A percentile compares a stretch with the other conserved stretches of the same genome.
These are phyloP conservation scores for Ochromonas danica DNA, from an alignment of 108 stramenopile species.

Conservation along the genomic window DNA sequence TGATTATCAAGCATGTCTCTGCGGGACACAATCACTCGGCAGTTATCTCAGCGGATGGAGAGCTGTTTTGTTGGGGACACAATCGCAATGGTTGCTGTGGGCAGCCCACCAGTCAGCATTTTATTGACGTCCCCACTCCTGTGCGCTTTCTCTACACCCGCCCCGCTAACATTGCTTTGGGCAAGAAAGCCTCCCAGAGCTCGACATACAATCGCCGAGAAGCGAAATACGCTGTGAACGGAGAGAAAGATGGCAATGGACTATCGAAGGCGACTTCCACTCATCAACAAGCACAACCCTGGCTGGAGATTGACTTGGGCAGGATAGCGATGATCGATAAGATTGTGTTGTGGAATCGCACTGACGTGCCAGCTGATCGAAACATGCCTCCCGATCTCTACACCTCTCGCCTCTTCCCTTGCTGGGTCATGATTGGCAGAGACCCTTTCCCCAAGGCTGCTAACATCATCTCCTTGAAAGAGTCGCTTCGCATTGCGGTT, in stretches of 20 bases:
- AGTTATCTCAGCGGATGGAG: conserved; percentile 57
- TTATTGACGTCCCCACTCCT: conserved; percentile 45
- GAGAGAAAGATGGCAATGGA: conserved; percentile 37
- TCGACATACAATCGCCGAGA: conserved; percentile 47
- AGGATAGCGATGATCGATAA: conserved; percentile 27
- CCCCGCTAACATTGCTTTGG: conserved; percentile 50
- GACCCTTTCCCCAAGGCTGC: conserved; percentile 52
- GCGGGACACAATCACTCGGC: conserved; percentile 60
- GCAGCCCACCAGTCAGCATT: conserved; percentile 40
- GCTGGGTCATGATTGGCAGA: conserved; percentile 60
- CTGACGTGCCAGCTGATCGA: conserved; percentile 58
- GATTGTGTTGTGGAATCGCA: conserved; percentile 64
- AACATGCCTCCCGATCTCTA: conserved; percentile 50
- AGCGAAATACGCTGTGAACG: conserved; percentile 44
- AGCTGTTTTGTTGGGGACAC: conserved; percentile 65
- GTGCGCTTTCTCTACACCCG: conserved; percentile 49
- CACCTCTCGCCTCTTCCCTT: conserved; percentile 57
- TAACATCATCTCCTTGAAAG: conserved; percentile 45
- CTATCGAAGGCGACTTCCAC: conserved; percentile 43
- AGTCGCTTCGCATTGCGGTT: conserved; percentile 33
- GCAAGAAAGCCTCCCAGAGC: conserved; percentile 48
- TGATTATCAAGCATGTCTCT: conserved; percentile 43
- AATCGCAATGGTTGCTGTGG: conserved; percentile 66
- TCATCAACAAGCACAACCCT: conserved; percentile 39
- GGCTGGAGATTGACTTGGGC: conserved; percentile 34